Evolutionary conservation across 2,329 filamentous ascomycete genomes (phyloP).

Genomic region (Exophiala aquamarina): DNA sequence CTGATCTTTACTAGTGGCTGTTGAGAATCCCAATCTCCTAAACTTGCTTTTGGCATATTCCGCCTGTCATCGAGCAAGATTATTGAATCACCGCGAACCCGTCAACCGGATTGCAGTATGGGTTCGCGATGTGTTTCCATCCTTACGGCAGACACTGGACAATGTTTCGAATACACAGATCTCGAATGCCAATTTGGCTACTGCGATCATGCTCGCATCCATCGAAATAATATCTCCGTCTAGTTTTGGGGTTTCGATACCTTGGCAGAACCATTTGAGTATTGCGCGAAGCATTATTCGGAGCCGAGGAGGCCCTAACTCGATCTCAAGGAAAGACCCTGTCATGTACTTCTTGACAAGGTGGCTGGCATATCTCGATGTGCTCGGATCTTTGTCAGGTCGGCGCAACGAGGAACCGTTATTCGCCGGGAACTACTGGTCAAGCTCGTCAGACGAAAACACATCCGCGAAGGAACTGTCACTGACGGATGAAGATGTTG

Average conservation of each 20-base stretch:
- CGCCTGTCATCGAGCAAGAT: slow-evolving; percentile 76
- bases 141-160: slow-evolving; percentile 65
- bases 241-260: slow-evolving; percentile 75
- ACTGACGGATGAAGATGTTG: slow-evolving; percentile 45
- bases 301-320: slow-evolving; percentile 60
- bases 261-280: slow-evolving; percentile 77
- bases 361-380: slow-evolving; percentile 83
- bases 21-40: slow-evolving; percentile 59
- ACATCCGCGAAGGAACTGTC: slow-evolving; percentile 28
- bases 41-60: slow-evolving; percentile 78
- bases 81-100: slow-evolving; percentile 72
- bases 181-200: slow-evolving; percentile 72
- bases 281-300: slow-evolving; percentile 75
- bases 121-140: slow-evolving; percentile 70
- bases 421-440: slow-evolving; percentile 50
- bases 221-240: slow-evolving; percentile 81
- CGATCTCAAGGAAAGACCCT: slow-evolving; percentile 54
- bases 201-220: slow-evolving; percentile 81
- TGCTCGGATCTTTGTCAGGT: slow-evolving; percentile 70
- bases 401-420: slow-evolving; percentile 55
- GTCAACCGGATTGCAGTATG: slow-evolving; percentile 74
- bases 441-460: slow-evolving; percentile 31
- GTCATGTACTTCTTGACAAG: slow-evolving; percentile 73
- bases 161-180: slow-evolving; percentile 70
- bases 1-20: slow-evolving; percentile 52